phyloP scores from a whole-genome alignment of 768 basidiomycete species.

The Tylopilus felleus region DNA sequence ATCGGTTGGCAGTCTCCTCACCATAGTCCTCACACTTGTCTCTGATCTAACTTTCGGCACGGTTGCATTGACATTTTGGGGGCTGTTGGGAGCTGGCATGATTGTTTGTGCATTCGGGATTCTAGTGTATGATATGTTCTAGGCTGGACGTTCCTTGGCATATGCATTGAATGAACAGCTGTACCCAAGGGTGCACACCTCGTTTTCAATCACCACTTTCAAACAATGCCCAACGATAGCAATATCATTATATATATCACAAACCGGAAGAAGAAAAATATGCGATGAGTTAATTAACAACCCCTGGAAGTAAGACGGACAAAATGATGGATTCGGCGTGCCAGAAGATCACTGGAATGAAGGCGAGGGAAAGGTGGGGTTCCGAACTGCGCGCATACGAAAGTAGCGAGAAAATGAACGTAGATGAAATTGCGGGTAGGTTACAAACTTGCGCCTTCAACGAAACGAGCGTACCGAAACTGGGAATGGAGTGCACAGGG shows the following conservation, averaged over 20 bases:
- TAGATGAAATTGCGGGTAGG: constrained; percentile 30
- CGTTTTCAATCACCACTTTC: neutral
- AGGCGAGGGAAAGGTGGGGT: constrained; percentile 11
- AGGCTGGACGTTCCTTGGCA: constrained; percentile 6
- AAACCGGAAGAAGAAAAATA: constrained; percentile 32
- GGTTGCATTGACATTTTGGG: constrained; percentile 64
- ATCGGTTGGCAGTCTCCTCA: constrained; percentile 90
- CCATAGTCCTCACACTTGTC: constrained; percentile 83
- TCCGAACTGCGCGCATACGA: constrained; percentile 13
- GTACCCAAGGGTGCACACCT: neutral
- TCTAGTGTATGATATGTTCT: constrained; percentile 68
- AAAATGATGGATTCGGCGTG: constrained; percentile 17
- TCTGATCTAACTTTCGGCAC: constrained; percentile 75
- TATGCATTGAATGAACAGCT: neutral
- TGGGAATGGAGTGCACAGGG: constrained; percentile 14
- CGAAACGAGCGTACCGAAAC: constrained; percentile 25
- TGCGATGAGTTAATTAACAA: constrained; percentile 34
- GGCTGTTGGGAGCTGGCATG: constrained; percentile 69
- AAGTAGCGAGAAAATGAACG: constrained; percentile 28
- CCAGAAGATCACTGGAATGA: constrained; percentile 11
- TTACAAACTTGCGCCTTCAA: constrained; percentile 33
- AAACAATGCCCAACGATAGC: constrained; percentile 20
- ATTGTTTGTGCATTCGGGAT: constrained; percentile 84
- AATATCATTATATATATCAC: constrained; percentile 46
- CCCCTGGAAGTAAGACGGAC: constrained; percentile 22